Base-by-base conservation (phyloP, 192 early-diverging fungal genomes). In the Umbelopsis isabellina region DNA sequence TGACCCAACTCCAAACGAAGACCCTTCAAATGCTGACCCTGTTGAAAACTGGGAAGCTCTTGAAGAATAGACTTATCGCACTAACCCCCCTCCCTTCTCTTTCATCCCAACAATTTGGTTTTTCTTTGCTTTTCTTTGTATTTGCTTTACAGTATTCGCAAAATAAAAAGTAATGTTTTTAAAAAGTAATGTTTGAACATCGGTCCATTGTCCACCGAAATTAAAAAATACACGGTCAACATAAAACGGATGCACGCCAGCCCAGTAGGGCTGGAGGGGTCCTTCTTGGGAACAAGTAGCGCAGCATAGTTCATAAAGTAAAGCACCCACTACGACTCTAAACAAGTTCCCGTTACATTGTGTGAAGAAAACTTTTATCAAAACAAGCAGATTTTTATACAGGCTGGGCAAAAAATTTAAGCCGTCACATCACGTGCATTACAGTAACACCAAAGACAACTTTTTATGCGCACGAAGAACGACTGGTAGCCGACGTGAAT, bases 251-350 rank as follows among this genome's bases (percentile, higher is more conserved):
- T 33, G 55, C 55, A 61, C 55, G 55, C 55, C 55, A 61, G 30
- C 55, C 13, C 25, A 12, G 3, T 30, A 61, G 25, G 12, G 55
- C 16, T 61, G 55, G 55, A 61, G 27, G 55, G 55, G 18, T 61
- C 55, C 33, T 33, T 61, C 55, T 61, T 61, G 55, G 55, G 55
- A 61, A 25, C 55, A 61, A 61, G 55, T 61, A 61, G 55, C 55
- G 55, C 55, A 61, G 55, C 55, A 61, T 25, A 61, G 55, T 25
- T 22, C 55, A 61, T 25, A 61, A 25, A 30, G 55, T 61, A 61
- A 61, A 61, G 55, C 55, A 61, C 55, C 55, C 55, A 25, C 55
- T 61, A 61, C 55, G 55, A 61, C 55, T 61, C 55, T 61, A 61
- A 61, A 61, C 55, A 61, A 61, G 55, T 61, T 61, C 55, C 55